phyloP scores from a whole-genome alignment of 2,329 filamentous ascomycete genomes.

The Neofusicoccum parvum region DNA sequence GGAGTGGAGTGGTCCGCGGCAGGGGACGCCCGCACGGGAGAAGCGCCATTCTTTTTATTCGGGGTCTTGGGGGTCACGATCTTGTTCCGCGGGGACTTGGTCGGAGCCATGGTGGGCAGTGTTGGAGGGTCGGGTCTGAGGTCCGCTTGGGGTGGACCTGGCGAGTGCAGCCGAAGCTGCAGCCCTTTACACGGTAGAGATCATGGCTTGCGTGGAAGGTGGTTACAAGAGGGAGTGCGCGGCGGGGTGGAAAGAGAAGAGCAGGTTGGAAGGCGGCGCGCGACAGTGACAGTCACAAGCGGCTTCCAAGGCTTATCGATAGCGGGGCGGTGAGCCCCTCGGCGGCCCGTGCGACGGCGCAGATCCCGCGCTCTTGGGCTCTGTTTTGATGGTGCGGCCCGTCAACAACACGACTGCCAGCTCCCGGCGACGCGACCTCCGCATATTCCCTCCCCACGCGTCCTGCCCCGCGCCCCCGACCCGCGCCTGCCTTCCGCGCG shows the following conservation, averaged over 20 bases:
- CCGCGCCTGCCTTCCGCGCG: neutral
- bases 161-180: slow-evolving; percentile 52
- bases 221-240: neutral
- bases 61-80: slow-evolving; percentile 37
- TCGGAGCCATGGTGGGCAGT: slow-evolving; percentile 49
- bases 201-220: slow-evolving; percentile 20
- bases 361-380: neutral
- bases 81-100: slow-evolving; percentile 48
- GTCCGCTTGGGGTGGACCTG: slow-evolving; percentile 35
- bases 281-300: neutral
- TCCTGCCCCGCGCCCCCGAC: neutral
- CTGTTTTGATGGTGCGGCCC: neutral
- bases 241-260: neutral
- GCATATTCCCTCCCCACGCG: neutral
- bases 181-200: slow-evolving; percentile 43
- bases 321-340: slow-evolving; percentile 1
- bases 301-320: slow-evolving; percentile 10
- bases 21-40: slow-evolving; percentile 23
- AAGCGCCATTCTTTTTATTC: slow-evolving; percentile 29
- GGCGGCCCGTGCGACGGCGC: no score
- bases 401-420: neutral
- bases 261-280: neutral
- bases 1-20: slow-evolving; percentile 29
- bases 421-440: neutral
- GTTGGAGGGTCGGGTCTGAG: slow-evolving; percentile 33